Evolutionary conservation across 2,329 filamentous ascomycete species (phyloP).

Genomic region (Venturia pyrina): DNA sequence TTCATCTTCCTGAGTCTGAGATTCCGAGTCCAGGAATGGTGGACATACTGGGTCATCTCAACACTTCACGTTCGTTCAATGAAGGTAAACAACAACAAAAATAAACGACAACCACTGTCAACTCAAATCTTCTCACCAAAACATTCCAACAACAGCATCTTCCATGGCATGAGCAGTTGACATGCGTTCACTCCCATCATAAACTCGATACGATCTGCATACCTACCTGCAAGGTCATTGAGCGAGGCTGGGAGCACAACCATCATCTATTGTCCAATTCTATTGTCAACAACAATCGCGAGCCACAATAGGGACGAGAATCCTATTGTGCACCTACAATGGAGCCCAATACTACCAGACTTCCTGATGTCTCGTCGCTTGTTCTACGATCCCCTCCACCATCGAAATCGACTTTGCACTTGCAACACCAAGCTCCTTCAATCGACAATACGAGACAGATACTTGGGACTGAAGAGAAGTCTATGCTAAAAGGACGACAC

Average conservation of each 20-base stretch:
- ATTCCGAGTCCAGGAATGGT: background rate
- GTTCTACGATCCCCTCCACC: background rate
- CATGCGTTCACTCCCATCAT: background rate
- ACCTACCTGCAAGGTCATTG: background rate
- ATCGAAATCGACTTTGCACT: background rate
- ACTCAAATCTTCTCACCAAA: background rate
- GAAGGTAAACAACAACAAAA: conserved; percentile 1
- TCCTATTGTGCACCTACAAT: background rate
- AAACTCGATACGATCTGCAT: background rate
- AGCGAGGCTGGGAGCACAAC: background rate
- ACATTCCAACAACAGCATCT: background rate
- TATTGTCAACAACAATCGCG: background rate
- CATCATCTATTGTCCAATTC: background rate
- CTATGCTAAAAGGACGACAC: background rate
- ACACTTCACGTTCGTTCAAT: background rate
- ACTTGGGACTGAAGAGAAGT: background rate
- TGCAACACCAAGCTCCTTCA: background rate
- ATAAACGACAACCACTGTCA: background rate
- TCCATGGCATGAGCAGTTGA: background rate
- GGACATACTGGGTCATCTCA: background rate
- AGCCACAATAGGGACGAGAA: background rate
- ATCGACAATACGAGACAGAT: background rate
- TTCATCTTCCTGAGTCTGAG: background rate
- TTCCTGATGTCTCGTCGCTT: background rate
- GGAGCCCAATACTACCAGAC: background rate